Evolutionary conservation across 306 rosid genomes (phyloP).

Genomic region (Corylus americana): DNA sequence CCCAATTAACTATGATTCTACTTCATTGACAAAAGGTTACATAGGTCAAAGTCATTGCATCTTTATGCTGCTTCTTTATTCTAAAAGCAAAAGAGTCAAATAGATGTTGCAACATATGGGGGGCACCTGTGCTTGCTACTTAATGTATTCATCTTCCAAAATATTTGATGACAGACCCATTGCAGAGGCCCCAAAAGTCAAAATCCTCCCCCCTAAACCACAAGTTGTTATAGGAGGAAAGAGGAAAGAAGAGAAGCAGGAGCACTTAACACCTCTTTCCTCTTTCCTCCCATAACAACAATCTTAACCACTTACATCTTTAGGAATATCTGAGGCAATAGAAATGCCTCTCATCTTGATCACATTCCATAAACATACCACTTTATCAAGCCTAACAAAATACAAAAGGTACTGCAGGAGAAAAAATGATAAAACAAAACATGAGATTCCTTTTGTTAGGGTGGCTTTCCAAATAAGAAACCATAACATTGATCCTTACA

Average conservation of each 20-base stretch:
- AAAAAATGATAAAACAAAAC: conserved; percentile 25
- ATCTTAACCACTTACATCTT: background rate
- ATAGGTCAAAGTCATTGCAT: too few relatives aligned
- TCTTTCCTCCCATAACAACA: background rate
- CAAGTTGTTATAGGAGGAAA: background rate
- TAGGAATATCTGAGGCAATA: conserved; percentile 11
- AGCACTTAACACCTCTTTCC: background rate
- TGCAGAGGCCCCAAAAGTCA: background rate
- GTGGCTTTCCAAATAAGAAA: background rate
- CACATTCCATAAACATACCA: conserved; percentile 20
- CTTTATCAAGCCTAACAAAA: conserved; percentile 55
- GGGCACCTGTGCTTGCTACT: background rate
- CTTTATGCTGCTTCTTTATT: too few relatives aligned
- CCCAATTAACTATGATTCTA: background rate
- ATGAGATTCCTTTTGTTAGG: conserved; percentile 20
- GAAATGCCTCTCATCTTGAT: conserved; percentile 43
- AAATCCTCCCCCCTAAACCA: background rate
- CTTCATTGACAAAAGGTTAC: too few relatives aligned
- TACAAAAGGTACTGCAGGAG: conserved; percentile 68
- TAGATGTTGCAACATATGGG: too few relatives aligned
- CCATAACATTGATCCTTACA: background rate
- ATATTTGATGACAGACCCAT: background rate
- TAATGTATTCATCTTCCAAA: background rate
- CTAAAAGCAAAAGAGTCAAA: too few relatives aligned
- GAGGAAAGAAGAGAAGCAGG: background rate